These are phyloP conservation scores for Thalassia testudinum DNA, from an alignment of 116 monocot genomes.

Conservation along the genomic window DNA sequence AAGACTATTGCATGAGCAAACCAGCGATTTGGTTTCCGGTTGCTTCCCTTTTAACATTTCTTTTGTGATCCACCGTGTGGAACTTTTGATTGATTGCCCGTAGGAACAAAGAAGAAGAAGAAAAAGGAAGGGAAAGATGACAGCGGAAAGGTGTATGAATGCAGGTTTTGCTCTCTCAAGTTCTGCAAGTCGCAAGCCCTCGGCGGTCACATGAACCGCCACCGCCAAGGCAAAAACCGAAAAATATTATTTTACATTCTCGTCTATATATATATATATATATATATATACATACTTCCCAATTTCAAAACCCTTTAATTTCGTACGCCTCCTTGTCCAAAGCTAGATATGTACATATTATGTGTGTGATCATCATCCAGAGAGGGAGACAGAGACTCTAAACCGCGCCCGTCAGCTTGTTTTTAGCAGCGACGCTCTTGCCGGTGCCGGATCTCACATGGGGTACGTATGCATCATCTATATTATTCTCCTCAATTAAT, in stretches of 20 bases:
- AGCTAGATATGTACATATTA: too few relatives aligned
- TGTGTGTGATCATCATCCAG: too few relatives aligned
- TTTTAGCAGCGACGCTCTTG: conserved; percentile 55
- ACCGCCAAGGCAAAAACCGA: conserved; percentile 63
- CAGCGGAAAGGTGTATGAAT: conserved; percentile 75
- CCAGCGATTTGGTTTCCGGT: not conserved
- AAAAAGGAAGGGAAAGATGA: conserved; percentile 75
- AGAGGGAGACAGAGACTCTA: conserved; percentile 97
- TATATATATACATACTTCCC: not conserved
- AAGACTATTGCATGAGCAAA: too few relatives aligned
- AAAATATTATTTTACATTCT: not conserved
- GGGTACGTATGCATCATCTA: conserved; percentile 24
- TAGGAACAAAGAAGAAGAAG: conserved; percentile 97
- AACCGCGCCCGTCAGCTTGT: conserved; percentile 94
- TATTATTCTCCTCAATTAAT: not conserved
- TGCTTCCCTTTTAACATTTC: not conserved
- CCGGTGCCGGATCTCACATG: conserved; percentile 35
- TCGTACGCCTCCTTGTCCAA: too few relatives aligned
- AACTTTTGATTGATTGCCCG: too few relatives aligned
- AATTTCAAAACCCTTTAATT: too few relatives aligned
- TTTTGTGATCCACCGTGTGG: conserved; percentile 4
- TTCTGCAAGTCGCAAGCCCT: conserved; percentile 98
- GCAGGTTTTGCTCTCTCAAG: conserved; percentile 91
- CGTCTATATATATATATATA: not conserved
- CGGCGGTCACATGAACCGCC: conserved; percentile 99